Percentiles rank a stretch among this genome's conserved stretches.
Evolutionary conservation across 768 basidiomycete genomes (phyloP).

Genomic region (Tylopilus cervinicoccineus): DNA sequence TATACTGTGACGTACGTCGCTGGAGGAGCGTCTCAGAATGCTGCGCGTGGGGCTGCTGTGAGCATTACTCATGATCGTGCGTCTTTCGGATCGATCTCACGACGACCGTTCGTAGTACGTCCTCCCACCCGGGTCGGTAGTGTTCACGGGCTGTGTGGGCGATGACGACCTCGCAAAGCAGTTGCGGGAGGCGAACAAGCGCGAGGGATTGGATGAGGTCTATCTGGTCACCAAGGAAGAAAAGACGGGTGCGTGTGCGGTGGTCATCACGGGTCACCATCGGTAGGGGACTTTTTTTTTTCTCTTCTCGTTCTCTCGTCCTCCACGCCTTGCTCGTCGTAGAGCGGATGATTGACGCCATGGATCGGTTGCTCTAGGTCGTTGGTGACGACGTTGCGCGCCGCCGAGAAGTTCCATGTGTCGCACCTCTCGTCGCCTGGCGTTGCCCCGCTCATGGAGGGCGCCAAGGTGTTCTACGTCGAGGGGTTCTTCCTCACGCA

Average conservation of each 20-base stretch:
- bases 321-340: not conserved
- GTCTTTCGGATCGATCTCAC: not conserved
- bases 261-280: slow-evolving; percentile 90
- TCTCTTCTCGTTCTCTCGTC: not conserved
- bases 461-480: slow-evolving; percentile 86
- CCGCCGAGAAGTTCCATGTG: slow-evolving; percentile 85
- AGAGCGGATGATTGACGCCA: not conserved
- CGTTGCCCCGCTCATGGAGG: slow-evolving; percentile 73
- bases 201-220: slow-evolving; percentile 83
- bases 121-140: slow-evolving; percentile 82
- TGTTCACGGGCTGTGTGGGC: slow-evolving; percentile 93
- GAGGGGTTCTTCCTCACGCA: slow-evolving; percentile 98
- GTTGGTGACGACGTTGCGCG: slow-evolving; percentile 85
- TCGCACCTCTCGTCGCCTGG: slow-evolving; percentile 73
- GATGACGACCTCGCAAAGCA: slow-evolving; percentile 90
- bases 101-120: slow-evolving; percentile 60
- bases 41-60: slow-evolving; percentile 94
- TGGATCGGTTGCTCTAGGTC: slow-evolving; percentile 47
- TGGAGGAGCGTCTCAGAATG: slow-evolving; percentile 95
- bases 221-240: slow-evolving; percentile 86
- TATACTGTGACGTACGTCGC: slow-evolving; percentile 86
- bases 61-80: slow-evolving; percentile 28
- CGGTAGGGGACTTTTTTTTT: slow-evolving; percentile 47
- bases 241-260: slow-evolving; percentile 95
- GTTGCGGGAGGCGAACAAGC: slow-evolving; percentile 83